Evolutionary conservation across 345 rosid species (phyloP), one percentile per base, ranked within the genome.

Genomic region (Heritiera littoralis): DNA sequence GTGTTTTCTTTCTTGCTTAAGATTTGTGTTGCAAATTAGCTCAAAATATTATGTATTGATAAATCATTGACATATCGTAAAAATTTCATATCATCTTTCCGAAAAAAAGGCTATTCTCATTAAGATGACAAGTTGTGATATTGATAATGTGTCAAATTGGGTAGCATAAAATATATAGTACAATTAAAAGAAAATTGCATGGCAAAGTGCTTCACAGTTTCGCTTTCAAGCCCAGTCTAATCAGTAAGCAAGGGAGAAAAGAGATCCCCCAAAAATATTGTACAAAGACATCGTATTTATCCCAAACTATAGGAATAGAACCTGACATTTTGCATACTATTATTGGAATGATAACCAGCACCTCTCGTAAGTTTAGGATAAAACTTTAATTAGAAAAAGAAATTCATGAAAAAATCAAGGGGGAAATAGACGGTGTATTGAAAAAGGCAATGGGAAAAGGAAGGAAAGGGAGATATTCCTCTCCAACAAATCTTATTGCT

Each of bases 381-480:
- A 78, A 68, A 43, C 64, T 23, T 52, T 11, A 23, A 17, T 66
- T 2, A 30, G 23, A 45, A 59, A 58, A 40, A 18, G 7, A 35
- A 7, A 23, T 54, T 38, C 6, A 13, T 5, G 55, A 41, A 56
- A 68, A 78, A 59, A 58, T 69, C 41, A 59, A 58, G 43, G 17
- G 38, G 38, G 7, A 28, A 68, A 30, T 9, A 77, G 40, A 28
- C 2, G 28, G 75, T 38, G 72, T 5, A 61, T 28, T 23, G 30
- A 13, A 11, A 67, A 51, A 76, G 69, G 7, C 30, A 51, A 32
- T 14, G 61, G 13, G n/a, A 0, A 9, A 41, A 58, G 35, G 40
- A 54, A 43, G 28, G 46, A 58, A 69, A 45, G 48, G 49, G 6
- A 32, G 81, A 78, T 71, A 71, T 79, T 71, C 61, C 13, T 49